phyloP scores from a whole-genome alignment of 108 stramenopile species.

The Cyclostephanos invisitatus region DNA sequence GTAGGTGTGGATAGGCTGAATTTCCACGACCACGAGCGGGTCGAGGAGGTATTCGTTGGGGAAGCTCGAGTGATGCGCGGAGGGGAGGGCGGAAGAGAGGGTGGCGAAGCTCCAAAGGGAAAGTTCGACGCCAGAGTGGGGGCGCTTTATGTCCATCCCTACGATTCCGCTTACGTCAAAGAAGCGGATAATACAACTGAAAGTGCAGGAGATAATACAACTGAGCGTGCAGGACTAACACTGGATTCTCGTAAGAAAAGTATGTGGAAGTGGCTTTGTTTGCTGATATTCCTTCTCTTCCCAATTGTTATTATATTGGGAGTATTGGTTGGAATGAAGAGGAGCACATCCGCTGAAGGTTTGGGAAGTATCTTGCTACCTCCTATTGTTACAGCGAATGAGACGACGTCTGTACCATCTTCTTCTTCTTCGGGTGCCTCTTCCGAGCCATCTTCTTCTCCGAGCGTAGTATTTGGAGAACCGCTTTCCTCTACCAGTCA shows the following conservation, averaged over 20 bases:
- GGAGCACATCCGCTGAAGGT: neutral
- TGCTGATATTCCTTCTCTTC: constrained; percentile 5
- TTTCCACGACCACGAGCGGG: neutral
- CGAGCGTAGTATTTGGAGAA: neutral
- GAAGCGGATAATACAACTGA: neutral
- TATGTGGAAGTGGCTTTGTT: neutral
- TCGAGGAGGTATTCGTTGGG: constrained; percentile 21
- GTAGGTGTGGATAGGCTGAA: constrained; percentile 28
- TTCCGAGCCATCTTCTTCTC: constrained; percentile 3
- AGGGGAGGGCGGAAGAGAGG: neutral
- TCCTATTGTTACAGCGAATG: neutral
- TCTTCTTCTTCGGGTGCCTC: neutral
- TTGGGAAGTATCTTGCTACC: neutral
- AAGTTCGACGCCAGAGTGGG: neutral
- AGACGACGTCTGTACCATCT: neutral
- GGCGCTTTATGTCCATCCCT: neutral
- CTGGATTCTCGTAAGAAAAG: neutral
- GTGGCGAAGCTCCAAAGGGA: neutral
- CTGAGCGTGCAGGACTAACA: neutral
- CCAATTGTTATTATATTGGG: constrained; percentile 10
- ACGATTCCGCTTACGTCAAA: neutral
- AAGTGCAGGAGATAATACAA: constrained; percentile 3
- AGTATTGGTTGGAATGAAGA: constrained; percentile 16
- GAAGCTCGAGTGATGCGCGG: neutral
- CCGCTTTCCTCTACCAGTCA: neutral